These are phyloP conservation scores for Camellia oleifera DNA, from an alignment of 179 eudicot species.

Conservation along the genomic window DNA sequence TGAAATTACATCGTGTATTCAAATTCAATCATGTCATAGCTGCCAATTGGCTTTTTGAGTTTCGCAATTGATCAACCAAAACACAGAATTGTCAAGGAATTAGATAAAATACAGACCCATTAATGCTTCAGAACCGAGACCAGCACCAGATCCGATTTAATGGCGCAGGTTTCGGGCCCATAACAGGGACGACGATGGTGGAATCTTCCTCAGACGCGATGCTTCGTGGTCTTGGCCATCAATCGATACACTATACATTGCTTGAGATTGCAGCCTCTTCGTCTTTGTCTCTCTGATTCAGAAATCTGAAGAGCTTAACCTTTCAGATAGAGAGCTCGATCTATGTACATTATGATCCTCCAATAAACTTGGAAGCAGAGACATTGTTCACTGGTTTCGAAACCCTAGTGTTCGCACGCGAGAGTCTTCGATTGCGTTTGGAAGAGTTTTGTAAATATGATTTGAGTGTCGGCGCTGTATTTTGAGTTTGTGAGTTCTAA, in stretches of 20 bases:
- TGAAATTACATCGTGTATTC: background rate
- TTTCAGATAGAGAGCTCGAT: constrained; percentile 4
- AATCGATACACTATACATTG: constrained; percentile 79
- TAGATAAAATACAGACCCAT: constrained; percentile 53
- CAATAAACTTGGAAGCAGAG: constrained; percentile 4
- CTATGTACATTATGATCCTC: background rate
- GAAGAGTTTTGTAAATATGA: no score
- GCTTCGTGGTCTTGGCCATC: constrained; percentile 72
- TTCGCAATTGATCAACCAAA: background rate
- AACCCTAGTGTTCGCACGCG: background rate
- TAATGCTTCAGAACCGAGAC: constrained; percentile 95
- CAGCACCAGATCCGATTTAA: constrained; percentile 94
- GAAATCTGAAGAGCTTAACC: background rate
- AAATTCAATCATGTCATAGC: background rate
- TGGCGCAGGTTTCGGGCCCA: constrained; percentile 97
- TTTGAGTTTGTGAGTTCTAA: no score
- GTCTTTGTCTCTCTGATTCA: background rate
- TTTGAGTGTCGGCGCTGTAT: no score
- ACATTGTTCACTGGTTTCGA: background rate
- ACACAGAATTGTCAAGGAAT: background rate
- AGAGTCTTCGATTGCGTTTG: background rate
- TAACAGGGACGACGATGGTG: constrained; percentile 85
- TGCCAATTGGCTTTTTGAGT: background rate
- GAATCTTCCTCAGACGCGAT: constrained; percentile 59
- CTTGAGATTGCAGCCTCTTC: background rate